Percentiles rank a stretch among this genome's conserved stretches.
Conservation (phyloP, 192 early-diverging fungal species). For the Fimicolochytrium jonesii region DNA sequence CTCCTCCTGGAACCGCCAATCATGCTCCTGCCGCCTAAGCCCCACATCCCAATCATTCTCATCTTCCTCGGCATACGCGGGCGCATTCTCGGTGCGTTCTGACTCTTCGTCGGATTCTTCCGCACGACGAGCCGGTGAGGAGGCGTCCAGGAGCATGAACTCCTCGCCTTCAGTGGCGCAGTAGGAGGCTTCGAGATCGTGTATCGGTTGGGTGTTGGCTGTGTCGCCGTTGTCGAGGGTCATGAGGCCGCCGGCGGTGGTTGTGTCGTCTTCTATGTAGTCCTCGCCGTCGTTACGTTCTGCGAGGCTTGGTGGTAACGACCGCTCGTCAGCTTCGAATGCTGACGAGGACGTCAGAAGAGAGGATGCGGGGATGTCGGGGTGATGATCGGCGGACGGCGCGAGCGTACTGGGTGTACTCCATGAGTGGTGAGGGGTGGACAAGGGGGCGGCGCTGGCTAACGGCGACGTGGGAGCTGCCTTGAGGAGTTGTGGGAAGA, state of each 20-base stretch:
- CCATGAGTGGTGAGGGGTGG: too few species aligned
- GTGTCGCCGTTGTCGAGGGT: not conserved
- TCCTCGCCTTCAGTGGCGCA: not conserved
- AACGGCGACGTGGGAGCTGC: too few species aligned
- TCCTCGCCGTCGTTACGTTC: not conserved
- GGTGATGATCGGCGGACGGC: too few species aligned
- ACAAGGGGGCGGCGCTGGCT: too few species aligned
- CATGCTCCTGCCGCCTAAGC: conserved; percentile 14
- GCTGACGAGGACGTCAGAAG: too few species aligned
- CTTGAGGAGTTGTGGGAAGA: too few species aligned
- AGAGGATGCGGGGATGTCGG: too few species aligned
- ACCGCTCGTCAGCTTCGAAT: not conserved
- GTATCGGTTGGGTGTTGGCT: not conserved
- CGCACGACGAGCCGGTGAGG: not conserved
- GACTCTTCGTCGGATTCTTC: not conserved
- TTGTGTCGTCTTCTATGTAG: not conserved
- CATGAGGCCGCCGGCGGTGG: not conserved
- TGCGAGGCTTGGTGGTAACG: not conserved
- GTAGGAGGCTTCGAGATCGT: not conserved
- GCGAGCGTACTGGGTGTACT: too few species aligned
- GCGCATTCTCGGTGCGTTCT: conserved; percentile 1
- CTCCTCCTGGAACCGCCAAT: conserved; percentile 17
- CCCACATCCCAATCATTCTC: conserved; percentile 23
- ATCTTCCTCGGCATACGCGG: conserved; percentile 16
- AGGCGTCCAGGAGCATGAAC: not conserved